These are phyloP conservation scores for Martiniozyma abietophila DNA, from an alignment of 805 yeast species.

Conservation along the genomic window DNA sequence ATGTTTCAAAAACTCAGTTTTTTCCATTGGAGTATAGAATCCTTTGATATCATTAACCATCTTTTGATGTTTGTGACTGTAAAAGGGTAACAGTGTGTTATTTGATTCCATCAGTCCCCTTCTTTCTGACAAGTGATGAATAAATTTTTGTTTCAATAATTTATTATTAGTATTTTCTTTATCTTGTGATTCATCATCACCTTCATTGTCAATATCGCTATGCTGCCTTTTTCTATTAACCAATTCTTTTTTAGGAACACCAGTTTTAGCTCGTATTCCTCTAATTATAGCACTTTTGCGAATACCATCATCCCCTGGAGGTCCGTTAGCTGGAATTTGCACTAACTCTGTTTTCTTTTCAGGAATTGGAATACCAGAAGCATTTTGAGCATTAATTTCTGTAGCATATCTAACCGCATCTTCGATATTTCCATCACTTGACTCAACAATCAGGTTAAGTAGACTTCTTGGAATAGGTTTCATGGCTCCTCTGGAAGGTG, in stretches of 20 bases:
- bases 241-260: slow-evolving; percentile 1
- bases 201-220: neutral
- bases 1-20: slow-evolving; percentile 17
- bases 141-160: neutral
- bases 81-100: no score
- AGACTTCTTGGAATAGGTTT: slow-evolving; percentile 21
- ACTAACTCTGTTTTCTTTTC: slow-evolving; percentile 48
- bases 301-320: slow-evolving; percentile 21
- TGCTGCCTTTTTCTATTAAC: no score
- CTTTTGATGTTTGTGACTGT: no score
- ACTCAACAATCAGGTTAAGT: slow-evolving; percentile 47
- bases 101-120: slow-evolving; percentile 2
- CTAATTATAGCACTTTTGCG: slow-evolving; percentile 29
- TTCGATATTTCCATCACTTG: slow-evolving; percentile 48
- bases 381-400: slow-evolving; percentile 52
- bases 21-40: slow-evolving; percentile 24
- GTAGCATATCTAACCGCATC: slow-evolving; percentile 67
- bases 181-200: no score
- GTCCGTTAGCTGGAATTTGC: slow-evolving; percentile 41
- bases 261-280: slow-evolving; percentile 23
- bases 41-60: slow-evolving; percentile 13
- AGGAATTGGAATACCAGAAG: slow-evolving; percentile 56
- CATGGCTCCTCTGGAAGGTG: slow-evolving; percentile 27
- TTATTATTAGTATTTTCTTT: slow-evolving; percentile 1
- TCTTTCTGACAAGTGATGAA: slow-evolving; percentile 6